A percentile compares a stretch with the other conserved stretches of the same genome.
phyloP scores from a whole-genome alignment of 208 protist species.

The Leptomonas pyrrhocoris region DNA sequence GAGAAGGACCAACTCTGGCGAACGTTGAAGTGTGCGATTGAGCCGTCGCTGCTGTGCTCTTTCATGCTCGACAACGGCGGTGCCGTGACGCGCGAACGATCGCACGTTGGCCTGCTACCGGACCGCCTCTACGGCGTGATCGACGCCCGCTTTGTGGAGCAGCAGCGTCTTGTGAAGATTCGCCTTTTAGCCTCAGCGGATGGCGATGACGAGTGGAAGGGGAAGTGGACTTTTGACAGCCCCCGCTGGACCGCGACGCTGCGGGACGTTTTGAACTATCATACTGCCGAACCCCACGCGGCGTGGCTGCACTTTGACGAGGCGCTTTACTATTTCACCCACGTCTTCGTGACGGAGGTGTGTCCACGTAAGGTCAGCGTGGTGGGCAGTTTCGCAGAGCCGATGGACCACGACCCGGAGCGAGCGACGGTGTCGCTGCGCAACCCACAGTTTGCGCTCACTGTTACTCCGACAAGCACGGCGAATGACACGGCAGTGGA shows the following conservation, averaged over 20 bases:
- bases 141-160: constrained; percentile 74
- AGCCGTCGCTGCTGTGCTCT: constrained; percentile 48
- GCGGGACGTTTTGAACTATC: constrained; percentile 25
- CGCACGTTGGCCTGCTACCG: constrained; percentile 54
- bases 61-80: constrained; percentile 54
- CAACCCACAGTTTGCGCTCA: constrained; percentile 62
- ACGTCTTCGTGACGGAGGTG: constrained; percentile 66
- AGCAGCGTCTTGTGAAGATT: constrained; percentile 79
- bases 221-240: constrained; percentile 64
- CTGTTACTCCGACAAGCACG: constrained; percentile 6
- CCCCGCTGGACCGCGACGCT: constrained; percentile 57
- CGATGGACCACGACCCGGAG: constrained; percentile 17
- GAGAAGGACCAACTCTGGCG: constrained; percentile 64
- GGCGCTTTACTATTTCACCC: constrained; percentile 86
- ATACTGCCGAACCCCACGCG: constrained; percentile 23
- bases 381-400: constrained; percentile 38
- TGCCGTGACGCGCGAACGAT: constrained; percentile 45
- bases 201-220: constrained; percentile 49
- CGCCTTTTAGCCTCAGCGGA: constrained; percentile 49
- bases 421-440: constrained; percentile 20
- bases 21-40: constrained; percentile 49
- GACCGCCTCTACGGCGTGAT: constrained; percentile 84
- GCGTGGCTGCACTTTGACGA: constrained; percentile 88
- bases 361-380: constrained; percentile 23
- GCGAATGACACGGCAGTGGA: constrained; percentile 19